These are phyloP conservation scores for Eragrostis nindensis DNA, from an alignment of 176 grass and related monocot species.

Conservation along the genomic window DNA sequence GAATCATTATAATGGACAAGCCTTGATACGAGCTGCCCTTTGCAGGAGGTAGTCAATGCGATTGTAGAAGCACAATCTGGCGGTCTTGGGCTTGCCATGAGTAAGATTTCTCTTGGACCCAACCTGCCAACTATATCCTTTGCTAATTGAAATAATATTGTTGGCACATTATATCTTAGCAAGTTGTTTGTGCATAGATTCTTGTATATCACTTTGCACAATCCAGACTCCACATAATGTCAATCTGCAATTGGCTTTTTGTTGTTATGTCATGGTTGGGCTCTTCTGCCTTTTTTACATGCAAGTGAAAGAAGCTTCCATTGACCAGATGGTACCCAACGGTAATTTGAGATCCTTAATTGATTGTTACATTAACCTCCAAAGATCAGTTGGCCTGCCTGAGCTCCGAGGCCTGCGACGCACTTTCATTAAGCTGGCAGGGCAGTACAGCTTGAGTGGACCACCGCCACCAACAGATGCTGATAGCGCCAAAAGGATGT, in stretches of 20 bases:
- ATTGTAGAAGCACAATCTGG: conserved; percentile 85
- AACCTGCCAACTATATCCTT: conserved; percentile 95
- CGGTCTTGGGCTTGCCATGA: conserved; percentile 59
- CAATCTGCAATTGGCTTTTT: not conserved
- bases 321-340: not conserved
- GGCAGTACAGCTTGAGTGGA: conserved; percentile 88
- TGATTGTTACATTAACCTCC: conserved; percentile 69
- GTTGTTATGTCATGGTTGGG: not conserved
- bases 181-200: no score
- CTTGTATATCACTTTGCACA: no score
- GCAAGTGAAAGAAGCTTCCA: conserved; percentile 1
- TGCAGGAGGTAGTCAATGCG: conserved; percentile 84
- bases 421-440: conserved; percentile 86
- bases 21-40: conserved; percentile 8
- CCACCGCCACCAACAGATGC: conserved; percentile 78
- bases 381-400: conserved; percentile 74
- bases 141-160: conserved; percentile 20
- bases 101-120: conserved; percentile 71
- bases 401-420: conserved; percentile 83
- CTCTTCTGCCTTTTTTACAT: not conserved
- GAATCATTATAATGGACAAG: not conserved
- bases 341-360: conserved; percentile 56
- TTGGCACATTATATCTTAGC: not conserved
- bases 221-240: no score
- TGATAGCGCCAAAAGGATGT: conserved; percentile 86